phyloP scores from a whole-genome alignment of 495 filamentous ascomycete species.

The Neurospora tetrasperma region DNA sequence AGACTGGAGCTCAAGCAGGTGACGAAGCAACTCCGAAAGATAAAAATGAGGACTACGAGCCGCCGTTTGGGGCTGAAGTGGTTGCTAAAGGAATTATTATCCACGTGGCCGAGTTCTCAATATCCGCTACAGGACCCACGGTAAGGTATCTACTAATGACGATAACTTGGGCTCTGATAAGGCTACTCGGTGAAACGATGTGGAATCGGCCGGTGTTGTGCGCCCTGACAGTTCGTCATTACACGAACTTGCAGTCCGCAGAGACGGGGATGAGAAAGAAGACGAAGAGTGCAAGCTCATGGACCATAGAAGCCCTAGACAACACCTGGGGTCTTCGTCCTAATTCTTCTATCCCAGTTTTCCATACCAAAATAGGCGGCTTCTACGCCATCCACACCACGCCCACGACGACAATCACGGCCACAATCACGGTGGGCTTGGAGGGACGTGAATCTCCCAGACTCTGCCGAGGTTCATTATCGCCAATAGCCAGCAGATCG shows the following conservation, averaged over 20 bases:
- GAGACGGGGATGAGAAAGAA: constrained; percentile 8
- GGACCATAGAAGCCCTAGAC: constrained; percentile 22
- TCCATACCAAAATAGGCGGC: constrained; percentile 40
- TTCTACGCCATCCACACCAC: constrained; percentile 29
- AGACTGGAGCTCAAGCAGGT: constrained; percentile 27
- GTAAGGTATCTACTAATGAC: neutral
- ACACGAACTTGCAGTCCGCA: neutral
- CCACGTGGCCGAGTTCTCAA: constrained; percentile 42
- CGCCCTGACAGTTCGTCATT: neutral
- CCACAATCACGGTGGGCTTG: neutral
- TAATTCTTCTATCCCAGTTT: constrained; percentile 38
- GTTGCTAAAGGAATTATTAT: constrained; percentile 34
- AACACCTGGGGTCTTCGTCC: constrained; percentile 42
- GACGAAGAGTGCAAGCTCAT: constrained; percentile 32
- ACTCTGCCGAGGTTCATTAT: no score
- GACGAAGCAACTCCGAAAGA: neutral
- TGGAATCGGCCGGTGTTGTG: neutral
- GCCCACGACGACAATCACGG: constrained; percentile 16
- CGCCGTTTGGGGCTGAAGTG: constrained; percentile 29
- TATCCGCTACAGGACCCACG: constrained; percentile 32
- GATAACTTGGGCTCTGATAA: neutral
- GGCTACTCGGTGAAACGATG: neutral
- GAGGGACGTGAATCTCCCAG: neutral
- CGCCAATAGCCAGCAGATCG: no score
- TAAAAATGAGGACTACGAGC: neutral